Evolutionary conservation across 2,329 filamentous ascomycete genomes (phyloP), one percentile per base, ranked within the genome.

Genomic region (Exophiala bonariae): DNA sequence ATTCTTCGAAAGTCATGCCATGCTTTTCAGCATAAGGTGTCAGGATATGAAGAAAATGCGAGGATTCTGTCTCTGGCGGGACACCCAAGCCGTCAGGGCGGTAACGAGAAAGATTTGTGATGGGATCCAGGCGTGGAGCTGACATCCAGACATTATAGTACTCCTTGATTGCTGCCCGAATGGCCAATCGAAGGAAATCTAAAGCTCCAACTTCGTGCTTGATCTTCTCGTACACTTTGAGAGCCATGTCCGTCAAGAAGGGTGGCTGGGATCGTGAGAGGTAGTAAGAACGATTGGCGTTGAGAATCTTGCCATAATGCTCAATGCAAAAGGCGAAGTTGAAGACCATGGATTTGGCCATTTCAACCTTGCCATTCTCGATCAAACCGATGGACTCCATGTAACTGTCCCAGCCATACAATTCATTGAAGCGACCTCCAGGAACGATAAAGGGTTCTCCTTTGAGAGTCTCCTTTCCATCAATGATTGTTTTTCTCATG

Each of bases 321-420:
- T 91, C 85, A 69, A 99, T 97, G 71, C 89, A 95, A 75, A 99
- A 99, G 68, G 89, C 95, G 68, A 97, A 97, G 73, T 99, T 95
- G 60, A 81, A 77, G 41, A 97, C 91, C 89, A 99, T 97, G 40
- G 86, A 81, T 73, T 96, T 96, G 58, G 90, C 90, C 45, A 97
- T 74, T 61, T 96, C 83, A 17, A 89, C 83, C 49, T 88, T 84
- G 64, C 93, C 87, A 63, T 92, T 89, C 59, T 89, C 82, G 49
- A 97, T 75, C 49, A 99, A 78, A 14, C 93, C 93, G 3, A 97
- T 76, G 4, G 92, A 93, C 66, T 92, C 89, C 90, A 99, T 97
- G 74, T 97, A 99, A 66, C 90, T 96, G 70, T 99, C 93, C 93
- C 93, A 99, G 37, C 92, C 92, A 65, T 99, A 99, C 17, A 99